Evolutionary conservation across 2,329 filamentous ascomycete genomes (phyloP), one percentile per base, ranked within the genome.

Genomic region (Fusarium sp.): DNA sequence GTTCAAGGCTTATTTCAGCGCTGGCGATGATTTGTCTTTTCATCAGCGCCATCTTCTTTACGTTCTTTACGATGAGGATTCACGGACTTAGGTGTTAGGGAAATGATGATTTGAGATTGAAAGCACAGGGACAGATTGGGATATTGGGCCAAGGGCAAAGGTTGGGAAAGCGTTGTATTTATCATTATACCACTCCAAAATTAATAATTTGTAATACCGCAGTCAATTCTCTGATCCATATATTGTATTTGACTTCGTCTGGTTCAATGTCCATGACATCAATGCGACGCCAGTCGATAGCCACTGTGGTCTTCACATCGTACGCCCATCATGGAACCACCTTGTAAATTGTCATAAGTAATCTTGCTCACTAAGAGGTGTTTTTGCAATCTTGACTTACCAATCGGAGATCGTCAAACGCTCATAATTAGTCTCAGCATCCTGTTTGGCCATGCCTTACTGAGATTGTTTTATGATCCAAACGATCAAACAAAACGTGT

Each of bases 181-280:
- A 40, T 28, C 5, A 68, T 28, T 53, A 64, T 69, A 69, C 65
- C 67, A 64, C 65, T 53, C 42, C 21, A n/a, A 42, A 68, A 35
- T 54, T 68, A 8, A 37, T 28, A 23, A 56, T 49, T 3, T 30
- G 32, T 30, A 28, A 32, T 46, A 56, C 18, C 2, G 11, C 5
- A 32, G 9, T 10, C 2, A 1, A 4, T 3, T 35, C 1, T 21
- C 4, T 13, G 5, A 13, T 19, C 2, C 5, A 3, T 19, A 2
- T 12, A 8, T 19, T 4, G 11, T 15, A 13, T 15, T 3, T 35
- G 6, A 7, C 5, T 5, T 2, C 15, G 21, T 30, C 1, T n/a
- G 3, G 28, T 16, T 10, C 5, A 0, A 5, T 9, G 6, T 19
- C 12, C 8, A 21, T 49, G 4, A 16, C 15, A 9, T 50, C 10